Percentiles rank a stretch among this genome's conserved stretches.
phyloP scores from a whole-genome alignment of 805 yeast species.

The Dipodascopsis tothii region DNA sequence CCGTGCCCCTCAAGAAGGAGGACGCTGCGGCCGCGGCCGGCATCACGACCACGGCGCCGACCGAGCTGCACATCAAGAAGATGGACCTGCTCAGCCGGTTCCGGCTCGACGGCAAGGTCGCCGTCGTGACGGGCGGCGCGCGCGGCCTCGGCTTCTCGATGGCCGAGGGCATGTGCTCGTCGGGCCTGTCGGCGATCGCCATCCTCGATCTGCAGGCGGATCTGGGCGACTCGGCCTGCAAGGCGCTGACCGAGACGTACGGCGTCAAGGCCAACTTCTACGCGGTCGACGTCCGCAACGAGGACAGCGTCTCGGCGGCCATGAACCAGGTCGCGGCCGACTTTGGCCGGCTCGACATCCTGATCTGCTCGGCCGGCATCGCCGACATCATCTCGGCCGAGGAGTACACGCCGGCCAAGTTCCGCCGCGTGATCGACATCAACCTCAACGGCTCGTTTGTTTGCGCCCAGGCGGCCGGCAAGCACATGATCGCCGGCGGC shows the following conservation, averaged over 20 bases:
- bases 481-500: constrained; percentile 54
- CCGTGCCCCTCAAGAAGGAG: too few species aligned
- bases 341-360: constrained; percentile 49
- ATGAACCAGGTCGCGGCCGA: constrained; percentile 47
- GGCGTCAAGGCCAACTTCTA: constrained; percentile 56
- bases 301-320: constrained; percentile 41
- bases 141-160: constrained; percentile 58
- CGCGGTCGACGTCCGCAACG: constrained; percentile 57
- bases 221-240: constrained; percentile 55
- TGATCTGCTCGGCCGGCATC: constrained; percentile 60
- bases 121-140: constrained; percentile 60
- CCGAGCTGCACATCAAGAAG: too few species aligned
- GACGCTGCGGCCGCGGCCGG: too few species aligned
- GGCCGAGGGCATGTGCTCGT: constrained; percentile 53
- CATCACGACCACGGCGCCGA: too few species aligned
- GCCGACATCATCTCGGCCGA: constrained; percentile 64
- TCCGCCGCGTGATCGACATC: constrained; percentile 56
- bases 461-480: constrained; percentile 59
- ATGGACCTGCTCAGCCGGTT: constrained; percentile 39
- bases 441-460: constrained; percentile 61
- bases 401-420: constrained; percentile 57
- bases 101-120: constrained; percentile 57
- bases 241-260: constrained; percentile 43
- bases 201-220: constrained; percentile 52
- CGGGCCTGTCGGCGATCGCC: constrained; percentile 48